Evolutionary conservation across 805 yeast species (phyloP).

Genomic region (Cyberlindnera xylosilytica): DNA sequence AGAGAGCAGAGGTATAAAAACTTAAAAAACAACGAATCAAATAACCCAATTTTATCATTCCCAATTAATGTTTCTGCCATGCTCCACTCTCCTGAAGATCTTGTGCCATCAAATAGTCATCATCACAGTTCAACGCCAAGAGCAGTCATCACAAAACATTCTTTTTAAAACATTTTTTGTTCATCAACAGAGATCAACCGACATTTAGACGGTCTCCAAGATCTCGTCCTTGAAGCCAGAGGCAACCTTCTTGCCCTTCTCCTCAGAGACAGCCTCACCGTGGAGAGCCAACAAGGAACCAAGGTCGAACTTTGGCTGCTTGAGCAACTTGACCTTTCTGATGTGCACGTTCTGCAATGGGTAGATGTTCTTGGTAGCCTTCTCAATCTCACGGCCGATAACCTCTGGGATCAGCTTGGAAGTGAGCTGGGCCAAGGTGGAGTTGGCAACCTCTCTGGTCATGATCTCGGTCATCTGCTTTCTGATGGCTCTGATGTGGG

Average conservation of each 20-base stretch:
- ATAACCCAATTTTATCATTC: constrained; percentile 7
- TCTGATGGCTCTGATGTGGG: constrained; percentile 81
- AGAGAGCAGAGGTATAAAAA: background rate
- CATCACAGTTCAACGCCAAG: constrained; percentile 3
- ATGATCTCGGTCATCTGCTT: constrained; percentile 95
- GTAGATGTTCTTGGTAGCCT: constrained; percentile 90
- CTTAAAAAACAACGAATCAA: background rate
- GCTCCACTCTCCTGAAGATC: too few relatives aligned
- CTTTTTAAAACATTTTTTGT: too few relatives aligned
- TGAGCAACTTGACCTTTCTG: constrained; percentile 97
- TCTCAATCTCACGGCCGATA: constrained; percentile 97
- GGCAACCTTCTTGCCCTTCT: constrained; percentile 92
- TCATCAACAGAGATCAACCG: too few relatives aligned
- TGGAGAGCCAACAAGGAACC: constrained; percentile 90
- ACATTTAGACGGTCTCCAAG: constrained; percentile 88
- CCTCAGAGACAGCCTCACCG: constrained; percentile 93
- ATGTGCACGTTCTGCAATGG: constrained; percentile 98
- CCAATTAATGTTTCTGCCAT: too few relatives aligned
- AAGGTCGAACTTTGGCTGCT: constrained; percentile 98
- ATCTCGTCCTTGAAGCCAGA: constrained; percentile 98
- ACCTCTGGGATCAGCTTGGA: constrained; percentile 98
- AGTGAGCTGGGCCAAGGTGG: constrained; percentile 94
- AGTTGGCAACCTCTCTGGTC: constrained; percentile 93
- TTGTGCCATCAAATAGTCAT: background rate
- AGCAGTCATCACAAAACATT: background rate